Evolutionary conservation across 352 stramenopile species (phyloP), one percentile per base, ranked within the genome.

Genomic region (Pythium brassicae): DNA sequence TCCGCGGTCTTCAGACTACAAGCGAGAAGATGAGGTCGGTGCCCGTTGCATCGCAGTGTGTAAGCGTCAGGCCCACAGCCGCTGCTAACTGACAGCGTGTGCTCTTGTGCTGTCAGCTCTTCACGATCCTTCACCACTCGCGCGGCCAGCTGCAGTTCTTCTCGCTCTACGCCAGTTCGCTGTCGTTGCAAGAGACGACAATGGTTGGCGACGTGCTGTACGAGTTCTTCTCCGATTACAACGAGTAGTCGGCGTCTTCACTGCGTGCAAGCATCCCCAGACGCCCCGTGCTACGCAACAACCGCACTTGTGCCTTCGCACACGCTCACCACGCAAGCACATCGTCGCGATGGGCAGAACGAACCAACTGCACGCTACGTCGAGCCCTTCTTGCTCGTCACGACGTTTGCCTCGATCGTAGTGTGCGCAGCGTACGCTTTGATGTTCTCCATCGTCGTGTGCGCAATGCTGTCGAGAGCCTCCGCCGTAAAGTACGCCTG

Each of bases 401-500:
- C 69, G 59, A 78, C 65, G 66, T 83, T 92, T 39, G 86, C 63
- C 25, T 72, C 61, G 15, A 74, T 53, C 35, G 70, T 69, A 10
- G 64, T 67, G 19, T 39, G 26, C 34, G 39, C 17, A 3, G 60
- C 55, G 34, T 80, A 87, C 43, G 75, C 78, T 40, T 83, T 70
- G 61, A 90, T 81, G 65, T 92, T 92, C 32, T 69, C 62, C 72
- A 92, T 86, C 3, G 80, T 92, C 5, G 74, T 85, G 55, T 81
- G 72, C 4, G 69, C 74, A 42, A 92, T 92, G 62, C 78, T 90
- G 49, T 75, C 59, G 15, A 92, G 60, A 0, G 83, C 83, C 34
- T 92, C 83, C 48, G 89, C 77, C 1, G 80, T 92, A 61, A 90
- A 90, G 66, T 86, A 92, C 17, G 79, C 82, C 57, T 92, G 82